Evolutionary conservation across 805 yeast genomes (phyloP), one percentile per base, ranked within the genome.

Genomic region (Suhomyces prunicola): DNA sequence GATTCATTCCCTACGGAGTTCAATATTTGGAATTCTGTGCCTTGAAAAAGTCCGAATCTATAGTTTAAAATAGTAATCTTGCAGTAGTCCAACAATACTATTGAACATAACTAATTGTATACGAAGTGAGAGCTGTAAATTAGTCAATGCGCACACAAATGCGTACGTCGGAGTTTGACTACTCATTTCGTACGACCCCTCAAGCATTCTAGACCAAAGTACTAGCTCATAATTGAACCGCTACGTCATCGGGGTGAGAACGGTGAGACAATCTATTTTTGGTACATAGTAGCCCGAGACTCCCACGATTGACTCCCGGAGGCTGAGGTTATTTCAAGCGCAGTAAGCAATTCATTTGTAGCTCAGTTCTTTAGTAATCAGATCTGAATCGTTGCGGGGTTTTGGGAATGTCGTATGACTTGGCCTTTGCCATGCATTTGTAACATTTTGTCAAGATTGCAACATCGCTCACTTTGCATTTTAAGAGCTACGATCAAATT

Each of bases 11-110:
- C 1, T 72, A 69, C 44, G 62, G 73, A 1, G 73, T 79, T 8
- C 73, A 73, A 33, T 76, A 80, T 57, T 73, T 78, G 66, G 74
- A 82, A 36, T 82, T 83, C 60, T 85, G 87, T 64, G 62, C 81
- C 33, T 70, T 70, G 54, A 64, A 69, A 53, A 70, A 47, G n/a
- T 19, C 42, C 3, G 17, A 33, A 12, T 39, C 24, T 39, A 10
- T 19, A 17, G 42, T 39, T 19, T 39, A 39, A 17, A 2, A 19
- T 19, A 13, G 36, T 33, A n/a, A 27, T 9, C 12, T 5, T 4
- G 8, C 8, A 27, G 19, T 19, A 19, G 19, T 19, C 19, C 3
- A 19, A 19, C 19, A 19, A 19, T 19, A 19, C 2, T 19, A 19
- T 3, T 19, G n/a, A 19, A 19, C 19, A 2, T 19, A 19, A 2